phyloP scores from a whole-genome alignment of 2,329 filamentous ascomycete species.

The Hymenoscyphus occultus region DNA sequence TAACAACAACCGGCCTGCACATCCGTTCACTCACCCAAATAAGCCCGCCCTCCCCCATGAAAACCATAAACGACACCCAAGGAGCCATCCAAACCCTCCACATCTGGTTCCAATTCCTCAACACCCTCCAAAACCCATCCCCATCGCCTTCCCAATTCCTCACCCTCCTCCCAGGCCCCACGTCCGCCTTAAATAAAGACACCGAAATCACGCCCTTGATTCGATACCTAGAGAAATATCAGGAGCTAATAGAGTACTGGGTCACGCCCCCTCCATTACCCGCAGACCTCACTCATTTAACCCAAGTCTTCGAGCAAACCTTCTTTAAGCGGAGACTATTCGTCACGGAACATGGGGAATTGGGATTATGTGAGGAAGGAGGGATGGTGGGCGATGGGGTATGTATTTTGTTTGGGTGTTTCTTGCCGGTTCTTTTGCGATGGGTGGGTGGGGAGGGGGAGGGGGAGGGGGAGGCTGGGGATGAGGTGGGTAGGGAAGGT shows the following conservation, averaged over 20 bases:
- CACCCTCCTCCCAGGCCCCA: neutral
- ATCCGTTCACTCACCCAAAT: neutral
- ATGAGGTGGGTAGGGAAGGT: neutral
- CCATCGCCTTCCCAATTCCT: too few relatives aligned
- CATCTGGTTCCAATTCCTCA: neutral
- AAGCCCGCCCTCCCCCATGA: neutral
- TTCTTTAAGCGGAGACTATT: constrained; percentile 9
- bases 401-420: constrained; percentile 19
- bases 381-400: constrained; percentile 11
- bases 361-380: constrained; percentile 9
- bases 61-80: neutral
- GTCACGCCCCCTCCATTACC: neutral
- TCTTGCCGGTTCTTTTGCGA: constrained; percentile 16
- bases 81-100: neutral
- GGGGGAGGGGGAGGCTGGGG: neutral
- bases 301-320: neutral
- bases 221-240: too few relatives aligned
- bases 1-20: neutral
- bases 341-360: neutral
- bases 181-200: neutral
- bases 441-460: neutral
- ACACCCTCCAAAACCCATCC: neutral
- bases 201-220: neutral
- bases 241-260: neutral
- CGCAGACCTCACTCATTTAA: neutral